phyloP scores from a whole-genome alignment of 192 early-diverging fungal genomes.

The Blastocladiella britannica region DNA sequence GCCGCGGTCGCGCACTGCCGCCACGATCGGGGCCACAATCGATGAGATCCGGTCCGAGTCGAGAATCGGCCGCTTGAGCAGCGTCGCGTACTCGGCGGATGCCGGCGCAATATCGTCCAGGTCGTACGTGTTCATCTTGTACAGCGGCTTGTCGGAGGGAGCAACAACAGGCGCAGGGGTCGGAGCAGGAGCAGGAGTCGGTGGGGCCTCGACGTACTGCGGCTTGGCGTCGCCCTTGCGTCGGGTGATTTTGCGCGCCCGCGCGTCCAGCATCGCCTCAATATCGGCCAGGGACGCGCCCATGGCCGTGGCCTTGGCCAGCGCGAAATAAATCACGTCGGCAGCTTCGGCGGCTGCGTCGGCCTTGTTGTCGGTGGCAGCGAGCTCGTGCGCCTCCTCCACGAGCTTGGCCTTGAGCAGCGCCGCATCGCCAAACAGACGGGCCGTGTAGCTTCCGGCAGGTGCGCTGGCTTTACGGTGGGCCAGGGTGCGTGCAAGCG shows the following conservation, averaged over 20 bases:
- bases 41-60: slow-evolving; percentile 71
- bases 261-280: slow-evolving; percentile 62
- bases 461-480: slow-evolving; percentile 52
- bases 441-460: slow-evolving; percentile 71
- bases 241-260: slow-evolving; percentile 64
- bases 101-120: slow-evolving; percentile 19
- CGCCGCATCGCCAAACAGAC: slow-evolving; percentile 61
- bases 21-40: slow-evolving; percentile 76
- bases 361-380: slow-evolving; percentile 44
- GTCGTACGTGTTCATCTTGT: slow-evolving; percentile 53
- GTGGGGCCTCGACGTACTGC: slow-evolving; percentile 17
- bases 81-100: slow-evolving; percentile 22
- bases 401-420: slow-evolving; percentile 79
- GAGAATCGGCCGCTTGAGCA: slow-evolving; percentile 80
- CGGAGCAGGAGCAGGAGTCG: slow-evolving; percentile 8
- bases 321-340: slow-evolving; percentile 86
- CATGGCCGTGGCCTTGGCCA: slow-evolving; percentile 61
- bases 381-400: slow-evolving; percentile 87
- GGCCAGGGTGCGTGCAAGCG: slow-evolving; percentile 44
- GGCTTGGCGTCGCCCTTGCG: slow-evolving; percentile 89
- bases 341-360: slow-evolving; percentile 91
- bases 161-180: slow-evolving; percentile 11
- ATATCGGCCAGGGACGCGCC: slow-evolving; percentile 70
- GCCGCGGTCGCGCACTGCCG: slow-evolving; percentile 56
- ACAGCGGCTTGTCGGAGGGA: slow-evolving; percentile 23